Base-by-base conservation (phyloP, 2,329 filamentous ascomycete species). In the Aspergillus latus region DNA sequence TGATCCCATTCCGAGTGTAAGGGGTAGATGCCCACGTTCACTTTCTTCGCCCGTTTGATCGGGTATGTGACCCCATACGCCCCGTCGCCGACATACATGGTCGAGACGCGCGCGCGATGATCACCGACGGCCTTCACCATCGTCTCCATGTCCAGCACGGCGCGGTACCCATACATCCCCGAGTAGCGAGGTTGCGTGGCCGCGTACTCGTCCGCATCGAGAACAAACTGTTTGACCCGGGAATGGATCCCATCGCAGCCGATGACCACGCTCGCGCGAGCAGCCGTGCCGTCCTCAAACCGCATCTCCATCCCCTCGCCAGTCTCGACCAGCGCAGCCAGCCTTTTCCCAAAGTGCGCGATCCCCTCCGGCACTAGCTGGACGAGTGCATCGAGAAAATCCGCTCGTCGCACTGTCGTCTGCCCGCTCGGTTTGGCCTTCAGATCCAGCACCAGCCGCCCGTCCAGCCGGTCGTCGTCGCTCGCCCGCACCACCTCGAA, bases 241-340 rank as follows among this genome's bases (percentile, higher is more conserved):
- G 69, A 72, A 29, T 65, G 62, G 15, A 75, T 72, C 1, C 73
- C 73, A 61, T 75, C 73, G 49, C 70, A 73, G 0, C 73, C 73
- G 47, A 75, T 56, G 8, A 74, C 70, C 1, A 69, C 65, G 53
- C 72, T 68, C 0, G 70, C 71, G 0, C 3, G 16, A 0, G 63
- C 68, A 2, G 53, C 29, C 1, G 59, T 67, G 9, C 71, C 71
- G 60, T 75, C 72, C 21, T 67, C 64, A 53, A 75, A 75, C 2
- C 29, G 29, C 49, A 72, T 44, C 4, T 52, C 8, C 11, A 68
- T 55, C 0, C 61, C 62, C 3, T 62, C 56, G n/a, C 66, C 60
- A 1, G 21, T 16, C 10, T 59, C 59, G 3, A 4, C n/a, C 26
- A 71, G 36, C 5, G 34, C 45, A 0, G 59, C 57, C 16, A 74